A percentile compares a stretch with the other conserved stretches of the same genome.
Evolutionary conservation across 805 yeast species (phyloP).

Genomic region (Peterozyma xylosa): DNA sequence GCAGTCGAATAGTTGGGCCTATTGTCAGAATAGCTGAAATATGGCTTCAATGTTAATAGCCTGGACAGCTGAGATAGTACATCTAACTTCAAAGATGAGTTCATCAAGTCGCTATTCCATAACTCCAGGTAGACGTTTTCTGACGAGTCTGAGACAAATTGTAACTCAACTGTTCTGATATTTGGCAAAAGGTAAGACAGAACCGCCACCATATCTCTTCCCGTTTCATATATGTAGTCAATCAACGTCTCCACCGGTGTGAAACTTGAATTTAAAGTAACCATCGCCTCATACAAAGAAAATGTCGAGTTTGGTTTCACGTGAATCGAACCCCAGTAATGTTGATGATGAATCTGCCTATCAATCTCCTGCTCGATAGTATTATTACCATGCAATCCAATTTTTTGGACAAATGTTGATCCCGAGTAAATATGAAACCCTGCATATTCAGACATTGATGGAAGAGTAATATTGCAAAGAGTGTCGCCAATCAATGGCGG

Average conservation of each 20-base stretch:
- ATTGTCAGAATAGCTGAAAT: constrained; percentile 29
- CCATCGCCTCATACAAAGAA: constrained; percentile 30
- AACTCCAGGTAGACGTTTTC: neutral
- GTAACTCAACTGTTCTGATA: constrained; percentile 25
- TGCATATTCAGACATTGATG: constrained; percentile 14
- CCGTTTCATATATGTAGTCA: constrained; percentile 45
- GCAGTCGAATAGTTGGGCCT: constrained; percentile 43
- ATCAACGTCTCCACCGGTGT: constrained; percentile 23
- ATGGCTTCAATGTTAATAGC: constrained; percentile 11
- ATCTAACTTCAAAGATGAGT: neutral
- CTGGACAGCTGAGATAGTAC: neutral
- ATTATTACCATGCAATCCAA: constrained; percentile 21
- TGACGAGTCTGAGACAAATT: constrained; percentile 13
- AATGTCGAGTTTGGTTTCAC: constrained; percentile 41
- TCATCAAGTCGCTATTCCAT: neutral
- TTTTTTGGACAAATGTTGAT: constrained; percentile 15
- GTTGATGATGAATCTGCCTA: constrained; percentile 41
- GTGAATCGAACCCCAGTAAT: constrained; percentile 61
- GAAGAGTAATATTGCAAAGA: constrained; percentile 12
- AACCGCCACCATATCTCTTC: constrained; percentile 50
- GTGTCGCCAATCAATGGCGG: constrained; percentile 25
- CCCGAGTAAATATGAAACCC: constrained; percentile 27
- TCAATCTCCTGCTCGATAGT: constrained; percentile 29
- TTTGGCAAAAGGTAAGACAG: constrained; percentile 35
- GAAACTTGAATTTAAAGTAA: constrained; percentile 23